phyloP scores from a whole-genome alignment of 2,329 filamentous ascomycete genomes.

The Parastagonospora avenae region DNA sequence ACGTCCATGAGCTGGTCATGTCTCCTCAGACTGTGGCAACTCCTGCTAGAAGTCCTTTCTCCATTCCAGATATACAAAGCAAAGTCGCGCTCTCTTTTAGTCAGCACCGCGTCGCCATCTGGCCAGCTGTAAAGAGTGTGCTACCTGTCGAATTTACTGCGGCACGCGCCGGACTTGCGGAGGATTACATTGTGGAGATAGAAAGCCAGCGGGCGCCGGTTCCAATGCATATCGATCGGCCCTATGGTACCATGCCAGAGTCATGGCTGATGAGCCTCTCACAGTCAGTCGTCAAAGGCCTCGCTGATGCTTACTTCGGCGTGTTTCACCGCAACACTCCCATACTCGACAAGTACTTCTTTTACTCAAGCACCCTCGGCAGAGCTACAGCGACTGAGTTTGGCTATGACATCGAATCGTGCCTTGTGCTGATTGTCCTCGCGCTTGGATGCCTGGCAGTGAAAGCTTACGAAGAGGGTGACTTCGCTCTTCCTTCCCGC shows the following conservation, averaged over 20 bases:
- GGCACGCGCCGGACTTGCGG: constrained; percentile 47
- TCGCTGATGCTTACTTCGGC: constrained; percentile 61
- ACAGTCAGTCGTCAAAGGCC: constrained; percentile 55
- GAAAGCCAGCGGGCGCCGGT: constrained; percentile 55
- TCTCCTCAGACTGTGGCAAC: constrained; percentile 35
- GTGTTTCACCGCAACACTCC: constrained; percentile 61
- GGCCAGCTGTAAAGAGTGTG: constrained; percentile 54
- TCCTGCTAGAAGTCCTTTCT: constrained; percentile 28
- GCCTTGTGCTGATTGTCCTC: constrained; percentile 57
- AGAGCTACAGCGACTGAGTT: constrained; percentile 57
- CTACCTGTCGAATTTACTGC: constrained; percentile 51
- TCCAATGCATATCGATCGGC: constrained; percentile 45
- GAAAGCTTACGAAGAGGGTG: constrained; percentile 56
- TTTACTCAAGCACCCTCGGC: constrained; percentile 57
- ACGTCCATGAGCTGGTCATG: constrained; percentile 27
- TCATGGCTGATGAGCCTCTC: constrained; percentile 56
- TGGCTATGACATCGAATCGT: constrained; percentile 59
- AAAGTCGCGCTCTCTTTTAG: constrained; percentile 55
- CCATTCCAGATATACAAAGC: constrained; percentile 19
- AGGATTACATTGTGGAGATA: constrained; percentile 57
- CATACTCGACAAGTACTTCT: constrained; percentile 58
- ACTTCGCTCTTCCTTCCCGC: constrained; percentile 51
- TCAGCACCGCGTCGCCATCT: constrained; percentile 57
- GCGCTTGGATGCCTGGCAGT: constrained; percentile 59
- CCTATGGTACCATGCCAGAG: constrained; percentile 39